Conservation (phyloP, 176 grass and related monocot species). For the Leersia perrieri region DNA sequence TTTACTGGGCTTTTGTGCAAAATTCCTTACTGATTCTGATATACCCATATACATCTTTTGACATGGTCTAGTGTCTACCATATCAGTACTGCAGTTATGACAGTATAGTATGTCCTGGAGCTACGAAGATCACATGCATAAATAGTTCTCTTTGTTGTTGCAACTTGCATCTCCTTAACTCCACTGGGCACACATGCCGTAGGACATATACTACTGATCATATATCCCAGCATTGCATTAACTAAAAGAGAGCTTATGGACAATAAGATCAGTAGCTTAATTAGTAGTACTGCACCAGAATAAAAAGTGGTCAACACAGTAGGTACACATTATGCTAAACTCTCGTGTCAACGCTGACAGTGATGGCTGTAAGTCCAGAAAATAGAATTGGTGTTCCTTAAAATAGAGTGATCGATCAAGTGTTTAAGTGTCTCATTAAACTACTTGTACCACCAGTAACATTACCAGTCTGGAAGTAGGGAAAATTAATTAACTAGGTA, state of each 20-base stretch:
- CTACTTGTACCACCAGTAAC: neutral
- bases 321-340: neutral
- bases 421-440: neutral
- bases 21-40: neutral
- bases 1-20: neutral
- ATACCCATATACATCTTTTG: neutral
- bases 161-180: neutral
- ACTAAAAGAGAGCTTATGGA: neutral
- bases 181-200: neutral
- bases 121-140: constrained; percentile 1
- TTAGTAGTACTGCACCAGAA: neutral
- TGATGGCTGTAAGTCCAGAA: neutral
- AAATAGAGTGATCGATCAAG: neutral
- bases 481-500: neutral
- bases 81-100: neutral
- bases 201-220: neutral
- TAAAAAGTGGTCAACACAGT: constrained; percentile 1
- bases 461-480: neutral
- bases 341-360: neutral
- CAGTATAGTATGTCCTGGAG: neutral
- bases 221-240: neutral
- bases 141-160: neutral
- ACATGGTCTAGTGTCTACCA: constrained; percentile 6
- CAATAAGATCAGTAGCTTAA: neutral
- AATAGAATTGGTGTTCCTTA: neutral